These are phyloP conservation scores for Lactarius akahatsu DNA, from an alignment of 768 basidiomycete species.

Conservation along the genomic window DNA sequence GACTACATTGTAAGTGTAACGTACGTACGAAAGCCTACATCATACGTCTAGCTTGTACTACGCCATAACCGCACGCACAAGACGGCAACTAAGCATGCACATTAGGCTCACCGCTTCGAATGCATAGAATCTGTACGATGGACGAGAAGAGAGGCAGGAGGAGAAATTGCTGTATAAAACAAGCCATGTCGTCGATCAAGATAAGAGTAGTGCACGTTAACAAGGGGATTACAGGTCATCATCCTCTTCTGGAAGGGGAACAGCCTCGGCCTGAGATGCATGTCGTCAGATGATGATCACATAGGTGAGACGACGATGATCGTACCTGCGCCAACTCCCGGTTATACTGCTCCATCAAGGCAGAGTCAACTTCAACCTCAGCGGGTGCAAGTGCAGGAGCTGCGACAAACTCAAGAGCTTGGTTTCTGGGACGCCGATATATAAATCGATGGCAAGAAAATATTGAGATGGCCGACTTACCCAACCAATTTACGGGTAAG, in stretches of 20 bases:
- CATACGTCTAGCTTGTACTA: constrained; percentile 11
- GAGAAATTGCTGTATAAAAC: constrained; percentile 17
- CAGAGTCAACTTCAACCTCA: constrained; percentile 80
- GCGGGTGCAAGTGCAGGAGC: constrained; percentile 94
- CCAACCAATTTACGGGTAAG: constrained; percentile 96
- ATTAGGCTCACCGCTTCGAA: constrained; percentile 5
- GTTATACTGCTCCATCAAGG: constrained; percentile 78
- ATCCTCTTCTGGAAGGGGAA: constrained; percentile 98
- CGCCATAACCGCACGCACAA: background rate
- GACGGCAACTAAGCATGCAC: background rate
- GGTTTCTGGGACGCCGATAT: constrained; percentile 54
- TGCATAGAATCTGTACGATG: constrained; percentile 17
- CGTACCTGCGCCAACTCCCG: constrained; percentile 68
- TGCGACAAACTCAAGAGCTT: constrained; percentile 89
- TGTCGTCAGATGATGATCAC: constrained; percentile 14
- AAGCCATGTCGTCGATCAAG: constrained; percentile 11
- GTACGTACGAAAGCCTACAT: constrained; percentile 14
- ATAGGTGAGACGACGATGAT: constrained; percentile 10
- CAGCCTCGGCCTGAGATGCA: constrained; percentile 66
- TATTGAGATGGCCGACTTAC: constrained; percentile 45
- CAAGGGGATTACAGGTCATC: constrained; percentile 63
- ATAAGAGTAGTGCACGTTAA: constrained; percentile 22
- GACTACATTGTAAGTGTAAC: constrained; percentile 15
- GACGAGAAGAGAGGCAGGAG: background rate
- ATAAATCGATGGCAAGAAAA: background rate